phyloP scores from a whole-genome alignment of 129 eudicot species.

The Scalesia atractyloides region DNA sequence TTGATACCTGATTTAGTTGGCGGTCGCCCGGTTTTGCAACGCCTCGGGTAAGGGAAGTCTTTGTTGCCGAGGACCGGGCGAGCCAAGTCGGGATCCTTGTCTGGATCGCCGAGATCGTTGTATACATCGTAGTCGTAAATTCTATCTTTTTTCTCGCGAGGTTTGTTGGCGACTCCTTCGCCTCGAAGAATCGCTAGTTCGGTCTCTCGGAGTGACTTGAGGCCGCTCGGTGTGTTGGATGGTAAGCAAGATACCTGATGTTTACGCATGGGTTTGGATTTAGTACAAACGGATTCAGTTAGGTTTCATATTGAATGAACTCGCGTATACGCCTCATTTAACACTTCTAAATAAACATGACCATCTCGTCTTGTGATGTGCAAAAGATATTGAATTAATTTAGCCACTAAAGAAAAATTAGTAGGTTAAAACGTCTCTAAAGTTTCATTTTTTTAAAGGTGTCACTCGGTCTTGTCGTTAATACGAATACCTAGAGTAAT shows the following conservation, averaged over 20 bases:
- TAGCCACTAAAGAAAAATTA: too few species aligned
- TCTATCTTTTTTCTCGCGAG: constrained; percentile 53
- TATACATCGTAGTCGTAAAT: constrained; percentile 81
- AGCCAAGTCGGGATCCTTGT: constrained; percentile 32
- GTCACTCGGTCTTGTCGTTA: too few species aligned
- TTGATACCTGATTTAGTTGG: constrained; percentile 30
- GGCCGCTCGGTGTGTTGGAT: constrained; percentile 60
- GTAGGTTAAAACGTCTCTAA: too few species aligned
- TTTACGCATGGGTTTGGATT: too few species aligned
- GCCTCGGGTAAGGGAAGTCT: constrained; percentile 72
- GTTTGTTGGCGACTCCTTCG: constrained; percentile 47
- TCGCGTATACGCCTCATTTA: too few species aligned
- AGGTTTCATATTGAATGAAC: too few species aligned
- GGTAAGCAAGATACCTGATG: constrained; percentile 60
- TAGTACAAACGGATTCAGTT: too few species aligned
- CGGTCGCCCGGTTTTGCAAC: constrained; percentile 86
- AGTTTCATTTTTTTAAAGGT: too few species aligned
- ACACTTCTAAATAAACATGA: too few species aligned
- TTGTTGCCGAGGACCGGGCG: constrained; percentile 81
- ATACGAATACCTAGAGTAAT: too few species aligned
- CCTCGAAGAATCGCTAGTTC: constrained; percentile 64
- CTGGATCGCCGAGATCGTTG: constrained; percentile 73
- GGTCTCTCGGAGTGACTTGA: constrained; percentile 43
- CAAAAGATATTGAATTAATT: too few species aligned
- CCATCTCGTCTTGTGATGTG: too few species aligned